These are phyloP conservation scores for Exophiala calicioides DNA, from an alignment of 2,329 filamentous ascomycete genomes.

Conservation along the genomic window DNA sequence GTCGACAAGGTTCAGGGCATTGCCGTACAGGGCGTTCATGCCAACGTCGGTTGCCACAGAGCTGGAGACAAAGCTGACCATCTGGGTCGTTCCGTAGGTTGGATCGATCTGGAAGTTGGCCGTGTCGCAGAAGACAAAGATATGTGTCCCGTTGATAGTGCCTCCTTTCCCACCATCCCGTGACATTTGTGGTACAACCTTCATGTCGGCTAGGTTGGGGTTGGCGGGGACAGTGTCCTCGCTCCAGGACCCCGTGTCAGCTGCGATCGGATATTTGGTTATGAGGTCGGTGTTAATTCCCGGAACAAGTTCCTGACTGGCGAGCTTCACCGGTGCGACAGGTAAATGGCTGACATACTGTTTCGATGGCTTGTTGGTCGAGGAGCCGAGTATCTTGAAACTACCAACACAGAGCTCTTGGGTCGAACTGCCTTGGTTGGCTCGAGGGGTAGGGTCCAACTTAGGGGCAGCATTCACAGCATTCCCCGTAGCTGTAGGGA, in stretches of 20 bases:
- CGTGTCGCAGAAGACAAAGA: constrained; percentile 39
- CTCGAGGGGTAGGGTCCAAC: constrained; percentile 3
- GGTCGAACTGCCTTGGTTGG: neutral
- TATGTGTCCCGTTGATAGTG: constrained; percentile 35
- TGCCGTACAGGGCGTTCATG: constrained; percentile 33
- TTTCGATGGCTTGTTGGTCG: constrained; percentile 30
- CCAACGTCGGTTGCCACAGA: constrained; percentile 35
- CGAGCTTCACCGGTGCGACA: constrained; percentile 26
- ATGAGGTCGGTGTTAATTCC: constrained; percentile 34
- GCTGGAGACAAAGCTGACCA: constrained; percentile 36
- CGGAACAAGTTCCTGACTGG: constrained; percentile 25
- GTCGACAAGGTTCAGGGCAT: constrained; percentile 34
- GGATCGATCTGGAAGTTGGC: constrained; percentile 33
- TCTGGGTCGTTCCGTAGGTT: constrained; percentile 31
- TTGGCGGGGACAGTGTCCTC: constrained; percentile 21
- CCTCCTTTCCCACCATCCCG: constrained; percentile 38
- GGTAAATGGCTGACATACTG: constrained; percentile 33
- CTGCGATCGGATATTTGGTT: constrained; percentile 33
- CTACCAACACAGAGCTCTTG: constrained; percentile 24
- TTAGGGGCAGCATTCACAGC: constrained; percentile 1
- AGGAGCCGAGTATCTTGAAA: constrained; percentile 31
- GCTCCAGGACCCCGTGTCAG: constrained; percentile 31
- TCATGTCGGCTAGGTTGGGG: constrained; percentile 19
- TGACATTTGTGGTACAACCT: constrained; percentile 33
- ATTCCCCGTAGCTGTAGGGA: neutral